Evolutionary conservation across 352 stramenopile species (phyloP), one percentile per base, ranked within the genome.

Genomic region (Globisporangium apiculatum): DNA sequence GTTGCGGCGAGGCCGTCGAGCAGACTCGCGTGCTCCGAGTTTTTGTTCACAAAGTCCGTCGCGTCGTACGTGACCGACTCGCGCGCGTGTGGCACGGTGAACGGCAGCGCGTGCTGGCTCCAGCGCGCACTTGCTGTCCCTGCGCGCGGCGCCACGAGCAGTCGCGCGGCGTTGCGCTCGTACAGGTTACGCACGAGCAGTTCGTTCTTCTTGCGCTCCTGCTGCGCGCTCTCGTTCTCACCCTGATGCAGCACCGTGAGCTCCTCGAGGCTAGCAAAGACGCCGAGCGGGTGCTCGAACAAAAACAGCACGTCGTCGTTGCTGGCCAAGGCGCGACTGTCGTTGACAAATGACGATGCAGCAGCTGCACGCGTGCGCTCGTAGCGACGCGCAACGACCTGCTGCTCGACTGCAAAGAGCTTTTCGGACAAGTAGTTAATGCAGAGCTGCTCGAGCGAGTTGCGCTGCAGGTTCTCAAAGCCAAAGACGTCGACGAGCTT

Each of bases 391-490:
- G 48, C 18, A 8, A 74, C 38, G 7, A 68, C 17, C 24, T 67
- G 57, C 35, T 67, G 45, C 31, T 89, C 76, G 10, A 65, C 73
- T 5, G 58, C 61, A 18, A 81, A 81, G 9, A 92, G 68, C 49
- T 90, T 92, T 37, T 92, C 82, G n/a, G 72, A 90, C 60, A 88
- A 56, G 61, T 87, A 92, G 54, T 92, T 92, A 56, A 92, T 88
- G 49, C 79, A 90, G 0, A 92, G 68, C 52, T 92, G 82, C 67
- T 87, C 82, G 41, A 90, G 67, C 18, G 82, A 92, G 60, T 90
- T 90, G 36, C 61, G 53, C 18, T 54, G 12, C n/a, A 92, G 67
- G 53, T 81, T 73, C 66, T 92, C 82, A 49, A 89, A 92, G 0
- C 82, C 82, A 58, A 89, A 90, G 41, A 90, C 67, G 36, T 92